A percentile compares a stretch with the other conserved stretches of the same genome.
These are phyloP conservation scores for Tetracladium setigerum DNA, from an alignment of 495 filamentous ascomycete species.

Conservation along the genomic window DNA sequence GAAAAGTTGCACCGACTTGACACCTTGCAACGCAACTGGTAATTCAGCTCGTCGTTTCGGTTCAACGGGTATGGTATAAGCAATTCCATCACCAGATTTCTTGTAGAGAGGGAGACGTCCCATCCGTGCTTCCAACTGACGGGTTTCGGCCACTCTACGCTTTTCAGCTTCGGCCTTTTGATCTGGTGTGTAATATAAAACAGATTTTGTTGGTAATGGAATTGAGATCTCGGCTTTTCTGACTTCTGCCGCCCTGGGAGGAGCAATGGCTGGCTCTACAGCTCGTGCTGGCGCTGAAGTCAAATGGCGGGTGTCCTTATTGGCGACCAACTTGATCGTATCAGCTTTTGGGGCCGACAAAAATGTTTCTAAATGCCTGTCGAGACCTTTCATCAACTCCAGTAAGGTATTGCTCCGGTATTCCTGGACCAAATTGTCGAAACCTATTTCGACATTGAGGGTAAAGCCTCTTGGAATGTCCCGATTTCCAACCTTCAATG, in stretches of 20 bases:
- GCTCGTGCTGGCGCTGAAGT: slow-evolving; percentile 10
- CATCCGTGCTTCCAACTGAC: slow-evolving; percentile 76
- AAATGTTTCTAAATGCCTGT: slow-evolving; percentile 65
- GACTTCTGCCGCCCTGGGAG: background rate
- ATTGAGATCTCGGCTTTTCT: background rate
- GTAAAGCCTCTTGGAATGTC: slow-evolving; percentile 76
- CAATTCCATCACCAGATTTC: slow-evolving; percentile 61
- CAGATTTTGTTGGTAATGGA: slow-evolving; percentile 13
- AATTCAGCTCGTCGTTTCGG: slow-evolving; percentile 54
- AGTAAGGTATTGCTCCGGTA: slow-evolving; percentile 54
- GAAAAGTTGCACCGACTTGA: slow-evolving; percentile 59
- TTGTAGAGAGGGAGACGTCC: slow-evolving; percentile 58
- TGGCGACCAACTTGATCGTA: slow-evolving; percentile 70
- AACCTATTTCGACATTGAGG: slow-evolving; percentile 75
- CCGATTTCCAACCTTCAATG: slow-evolving; percentile 60
- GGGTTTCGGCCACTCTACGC: slow-evolving; percentile 55
- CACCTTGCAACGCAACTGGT: slow-evolving; percentile 50
- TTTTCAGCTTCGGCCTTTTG: slow-evolving; percentile 56
- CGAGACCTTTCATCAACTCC: slow-evolving; percentile 60
- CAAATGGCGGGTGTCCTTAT: slow-evolving; percentile 45
- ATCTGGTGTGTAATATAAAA: slow-evolving; percentile 41
- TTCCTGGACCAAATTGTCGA: slow-evolving; percentile 56
- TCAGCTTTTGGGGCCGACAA: slow-evolving; percentile 66
- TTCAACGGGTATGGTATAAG: slow-evolving; percentile 67
- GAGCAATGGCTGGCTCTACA: slow-evolving; percentile 3